Conservation (phyloP, 495 filamentous ascomycete genomes). For the Xylaria scruposa region DNA sequence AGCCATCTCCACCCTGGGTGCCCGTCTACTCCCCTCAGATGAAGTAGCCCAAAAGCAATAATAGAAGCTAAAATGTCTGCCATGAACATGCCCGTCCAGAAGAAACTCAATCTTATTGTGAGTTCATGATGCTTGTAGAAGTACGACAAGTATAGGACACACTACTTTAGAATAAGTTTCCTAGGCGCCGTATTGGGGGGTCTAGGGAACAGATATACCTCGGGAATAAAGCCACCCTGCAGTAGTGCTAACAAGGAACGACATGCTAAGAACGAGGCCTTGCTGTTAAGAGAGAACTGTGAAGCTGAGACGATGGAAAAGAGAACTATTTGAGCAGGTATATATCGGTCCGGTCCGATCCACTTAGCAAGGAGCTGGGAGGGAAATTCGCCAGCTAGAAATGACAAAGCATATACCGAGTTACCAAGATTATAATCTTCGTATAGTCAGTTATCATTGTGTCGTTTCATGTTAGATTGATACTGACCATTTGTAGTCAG, state of each 20-base stretch:
- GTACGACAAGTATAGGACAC: constrained; percentile 73
- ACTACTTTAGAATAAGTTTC: constrained; percentile 26
- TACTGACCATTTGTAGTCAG: constrained; percentile 46
- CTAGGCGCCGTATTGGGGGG: neutral
- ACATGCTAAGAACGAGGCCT: constrained; percentile 66
- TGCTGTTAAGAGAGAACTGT: constrained; percentile 70
- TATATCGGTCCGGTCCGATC: constrained; percentile 84
- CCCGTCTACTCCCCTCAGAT: constrained; percentile 64
- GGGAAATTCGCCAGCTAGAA: constrained; percentile 75
- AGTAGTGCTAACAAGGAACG: constrained; percentile 73
- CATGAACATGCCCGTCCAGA: constrained; percentile 71
- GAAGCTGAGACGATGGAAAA: constrained; percentile 76
- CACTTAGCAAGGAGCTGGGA: constrained; percentile 79
- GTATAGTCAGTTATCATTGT: neutral
- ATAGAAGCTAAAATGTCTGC: constrained; percentile 73
- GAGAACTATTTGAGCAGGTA: constrained; percentile 78
- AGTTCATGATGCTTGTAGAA: constrained; percentile 77
- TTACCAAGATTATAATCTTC: constrained; percentile 77
- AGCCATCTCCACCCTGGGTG: constrained; percentile 76
- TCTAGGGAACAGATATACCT: constrained; percentile 34
- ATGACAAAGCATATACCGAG: constrained; percentile 73
- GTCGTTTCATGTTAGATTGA: neutral
- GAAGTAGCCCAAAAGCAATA: constrained; percentile 74
- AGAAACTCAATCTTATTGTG: constrained; percentile 54
- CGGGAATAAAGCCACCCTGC: constrained; percentile 74